Conservation (phyloP, 345 rosid genomes). For the Heritiera fomes region DNA sequence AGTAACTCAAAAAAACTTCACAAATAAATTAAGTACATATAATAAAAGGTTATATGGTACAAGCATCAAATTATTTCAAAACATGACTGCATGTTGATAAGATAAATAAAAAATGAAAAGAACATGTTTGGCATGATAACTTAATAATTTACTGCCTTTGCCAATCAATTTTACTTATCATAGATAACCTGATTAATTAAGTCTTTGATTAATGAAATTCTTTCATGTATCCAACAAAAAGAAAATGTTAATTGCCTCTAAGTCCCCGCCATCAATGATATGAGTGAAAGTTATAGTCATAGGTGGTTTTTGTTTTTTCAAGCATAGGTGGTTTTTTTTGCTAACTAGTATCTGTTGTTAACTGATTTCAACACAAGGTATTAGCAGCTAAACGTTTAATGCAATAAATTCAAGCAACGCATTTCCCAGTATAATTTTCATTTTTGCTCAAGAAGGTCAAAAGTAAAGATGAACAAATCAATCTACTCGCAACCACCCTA, state of each 20-base stretch:
- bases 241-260: not conserved
- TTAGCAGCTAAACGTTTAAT: not conserved
- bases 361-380: too few species aligned
- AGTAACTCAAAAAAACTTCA: not conserved
- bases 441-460: not conserved
- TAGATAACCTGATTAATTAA: not conserved
- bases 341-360: too few species aligned
- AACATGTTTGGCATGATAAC: not conserved
- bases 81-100: conserved; percentile 18
- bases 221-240: not conserved
- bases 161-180: not conserved
- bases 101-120: not conserved
- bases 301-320: too few species aligned
- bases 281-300: too few species aligned
- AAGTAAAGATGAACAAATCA: not conserved
- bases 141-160: not conserved
- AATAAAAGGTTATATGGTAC: not conserved
- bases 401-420: not conserved
- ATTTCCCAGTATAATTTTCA: not conserved
- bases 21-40: not conserved
- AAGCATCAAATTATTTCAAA: conserved; percentile 4
- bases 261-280: not conserved
- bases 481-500: not conserved
- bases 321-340: too few species aligned
- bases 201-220: not conserved